phyloP scores from a whole-genome alignment of 495 filamentous ascomycete genomes.

The Penicillium parvum region DNA sequence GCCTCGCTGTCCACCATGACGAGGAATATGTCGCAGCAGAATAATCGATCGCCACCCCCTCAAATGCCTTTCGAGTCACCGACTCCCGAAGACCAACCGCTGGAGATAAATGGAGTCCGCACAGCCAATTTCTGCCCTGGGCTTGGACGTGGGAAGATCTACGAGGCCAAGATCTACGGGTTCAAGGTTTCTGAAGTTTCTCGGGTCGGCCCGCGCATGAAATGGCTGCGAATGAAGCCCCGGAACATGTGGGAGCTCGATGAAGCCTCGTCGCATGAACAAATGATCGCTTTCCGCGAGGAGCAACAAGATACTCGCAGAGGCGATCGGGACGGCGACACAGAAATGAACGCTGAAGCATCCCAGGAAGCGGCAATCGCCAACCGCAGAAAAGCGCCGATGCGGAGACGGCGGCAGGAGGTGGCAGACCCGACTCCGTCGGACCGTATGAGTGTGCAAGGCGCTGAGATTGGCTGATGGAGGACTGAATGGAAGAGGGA shows the following conservation, averaged over 20 bases:
- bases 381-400: conserved; percentile 48
- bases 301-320: conserved; percentile 23
- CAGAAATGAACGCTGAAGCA: conserved; percentile 29
- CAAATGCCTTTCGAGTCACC: conserved; percentile 24
- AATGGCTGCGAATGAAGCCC: conserved; percentile 87
- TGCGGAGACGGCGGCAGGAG: conserved; percentile 43
- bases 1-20: conserved; percentile 26
- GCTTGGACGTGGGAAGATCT: conserved; percentile 75
- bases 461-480: conserved; percentile 25
- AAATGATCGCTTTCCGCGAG: conserved; percentile 35
- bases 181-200: conserved; percentile 89
- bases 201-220: conserved; percentile 86
- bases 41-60: conserved; percentile 16
- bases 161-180: conserved; percentile 94
- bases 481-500: not conserved
- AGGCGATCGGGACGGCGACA: conserved; percentile 50
- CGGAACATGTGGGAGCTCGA: conserved; percentile 75
- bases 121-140: conserved; percentile 82
- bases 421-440: conserved; percentile 14
- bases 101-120: conserved; percentile 76
- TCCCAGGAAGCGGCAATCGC: conserved; percentile 38
- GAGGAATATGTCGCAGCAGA: conserved; percentile 31
- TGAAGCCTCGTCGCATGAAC: conserved; percentile 46
- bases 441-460: conserved; percentile 38
- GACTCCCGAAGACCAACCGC: conserved; percentile 44